Evolutionary conservation across 495 filamentous ascomycete species (phyloP).

Genomic region (Melanomma pulvis-pyrius): DNA sequence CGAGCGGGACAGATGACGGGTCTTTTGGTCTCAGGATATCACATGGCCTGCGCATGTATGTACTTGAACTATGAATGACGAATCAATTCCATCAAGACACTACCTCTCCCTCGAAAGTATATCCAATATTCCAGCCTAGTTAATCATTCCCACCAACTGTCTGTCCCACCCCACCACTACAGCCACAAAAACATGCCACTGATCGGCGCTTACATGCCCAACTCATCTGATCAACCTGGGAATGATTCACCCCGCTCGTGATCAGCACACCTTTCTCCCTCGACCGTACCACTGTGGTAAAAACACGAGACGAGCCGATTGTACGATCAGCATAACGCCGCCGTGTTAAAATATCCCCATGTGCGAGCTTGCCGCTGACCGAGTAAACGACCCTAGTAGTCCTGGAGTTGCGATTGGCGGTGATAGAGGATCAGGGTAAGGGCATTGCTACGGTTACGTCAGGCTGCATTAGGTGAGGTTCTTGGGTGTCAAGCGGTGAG

Average conservation of each 20-base stretch:
- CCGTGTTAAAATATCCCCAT: neutral
- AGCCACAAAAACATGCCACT: neutral
- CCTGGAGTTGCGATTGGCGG: neutral
- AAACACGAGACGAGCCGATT: neutral
- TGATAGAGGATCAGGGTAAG: too few species aligned
- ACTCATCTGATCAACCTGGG: neutral
- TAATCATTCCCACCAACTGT: neutral
- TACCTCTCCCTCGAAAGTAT: too few species aligned
- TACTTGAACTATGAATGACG: neutral
- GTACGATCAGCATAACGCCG: neutral
- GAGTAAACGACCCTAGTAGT: too few species aligned
- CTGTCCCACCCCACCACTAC: neutral
- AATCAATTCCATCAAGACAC: too few species aligned
- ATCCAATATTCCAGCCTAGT: neutral
- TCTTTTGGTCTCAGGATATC: slow-evolving; percentile 1
- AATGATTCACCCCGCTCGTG: neutral
- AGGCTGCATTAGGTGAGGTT: neutral
- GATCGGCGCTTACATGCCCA: neutral
- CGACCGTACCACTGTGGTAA: too few species aligned
- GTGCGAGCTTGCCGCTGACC: neutral
- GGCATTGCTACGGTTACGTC: neutral
- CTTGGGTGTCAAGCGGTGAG: neutral
- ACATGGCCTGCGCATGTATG: neutral
- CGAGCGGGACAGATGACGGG: slow-evolving; percentile 19
- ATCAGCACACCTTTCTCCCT: neutral